These are phyloP conservation scores for Bertia moriformis DNA, from an alignment of 2,329 filamentous ascomycete species.

Conservation along the genomic window DNA sequence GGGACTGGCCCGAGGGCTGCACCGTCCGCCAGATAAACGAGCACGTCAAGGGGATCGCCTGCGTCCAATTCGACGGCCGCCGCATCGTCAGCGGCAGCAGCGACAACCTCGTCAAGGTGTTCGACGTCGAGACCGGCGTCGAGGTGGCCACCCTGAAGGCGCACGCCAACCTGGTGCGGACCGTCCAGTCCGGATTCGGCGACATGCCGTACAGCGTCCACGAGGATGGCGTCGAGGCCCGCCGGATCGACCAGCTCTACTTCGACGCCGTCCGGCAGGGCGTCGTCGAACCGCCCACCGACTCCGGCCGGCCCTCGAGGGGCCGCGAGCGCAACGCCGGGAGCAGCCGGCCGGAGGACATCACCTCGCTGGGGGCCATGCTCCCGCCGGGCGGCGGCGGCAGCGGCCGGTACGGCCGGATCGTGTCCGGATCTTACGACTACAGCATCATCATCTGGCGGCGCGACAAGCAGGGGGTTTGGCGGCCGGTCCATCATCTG, in stretches of 20 bases:
- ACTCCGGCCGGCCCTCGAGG: conserved; percentile 17
- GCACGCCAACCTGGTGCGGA: conserved; percentile 75
- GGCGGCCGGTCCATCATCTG: conserved; percentile 64
- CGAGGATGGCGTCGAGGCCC: conserved; percentile 60
- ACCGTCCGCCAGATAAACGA: conserved; percentile 69
- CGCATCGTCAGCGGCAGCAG: conserved; percentile 92
- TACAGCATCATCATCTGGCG: conserved; percentile 93
- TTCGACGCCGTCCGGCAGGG: conserved; percentile 42
- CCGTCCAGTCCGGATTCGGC: conserved; percentile 86
- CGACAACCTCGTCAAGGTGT: conserved; percentile 90
- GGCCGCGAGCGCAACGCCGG: conserved; percentile 47
- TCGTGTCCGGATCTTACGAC: conserved; percentile 93
- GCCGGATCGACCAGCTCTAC: conserved; percentile 59
- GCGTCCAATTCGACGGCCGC: conserved; percentile 87
- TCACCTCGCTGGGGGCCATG: conserved; percentile 69
- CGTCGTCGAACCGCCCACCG: conserved; percentile 21
- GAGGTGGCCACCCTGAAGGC: conserved; percentile 79
- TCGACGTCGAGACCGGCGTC: conserved; percentile 70
- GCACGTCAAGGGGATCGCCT: conserved; percentile 90
- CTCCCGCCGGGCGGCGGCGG: conserved; percentile 84
- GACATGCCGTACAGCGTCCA: conserved; percentile 69
- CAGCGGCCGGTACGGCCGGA: conserved; percentile 78
- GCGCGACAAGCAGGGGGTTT: conserved; percentile 68
- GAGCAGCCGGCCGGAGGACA: conserved; percentile 59
- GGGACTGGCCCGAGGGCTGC: conserved; percentile 71